phyloP scores from a whole-genome alignment of 805 yeast genomes.

The Barnettozyma sucrosica region DNA sequence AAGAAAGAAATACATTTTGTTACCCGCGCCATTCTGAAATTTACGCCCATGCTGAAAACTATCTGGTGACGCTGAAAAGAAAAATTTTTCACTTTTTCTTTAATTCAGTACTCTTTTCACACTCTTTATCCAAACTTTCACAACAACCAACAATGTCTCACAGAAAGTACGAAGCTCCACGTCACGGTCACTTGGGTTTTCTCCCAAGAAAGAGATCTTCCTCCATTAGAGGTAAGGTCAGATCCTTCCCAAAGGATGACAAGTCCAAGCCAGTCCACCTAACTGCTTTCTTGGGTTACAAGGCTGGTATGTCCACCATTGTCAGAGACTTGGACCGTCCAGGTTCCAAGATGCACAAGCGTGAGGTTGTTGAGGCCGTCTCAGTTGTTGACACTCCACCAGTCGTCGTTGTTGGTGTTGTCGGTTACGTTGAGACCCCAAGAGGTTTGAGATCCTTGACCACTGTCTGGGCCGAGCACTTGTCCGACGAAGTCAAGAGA shows the following conservation, averaged over 20 bases:
- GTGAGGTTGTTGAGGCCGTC: slow-evolving; percentile 99
- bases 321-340: slow-evolving; percentile 99
- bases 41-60: not conserved
- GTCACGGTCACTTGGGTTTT: slow-evolving; percentile 99
- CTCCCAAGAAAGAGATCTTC: slow-evolving; percentile 99
- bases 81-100: slow-evolving; percentile 17
- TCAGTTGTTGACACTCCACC: slow-evolving; percentile 99
- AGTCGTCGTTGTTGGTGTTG: slow-evolving; percentile 98
- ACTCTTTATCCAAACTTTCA: slow-evolving; percentile 22
- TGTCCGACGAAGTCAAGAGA: slow-evolving; percentile 98
- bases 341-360: slow-evolving; percentile 99
- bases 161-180: slow-evolving; percentile 99
- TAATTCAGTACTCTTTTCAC: slow-evolving; percentile 1
- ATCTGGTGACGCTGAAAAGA: slow-evolving; percentile 10
- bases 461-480: slow-evolving; percentile 99
- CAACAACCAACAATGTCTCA: slow-evolving; percentile 70
- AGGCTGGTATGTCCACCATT: slow-evolving; percentile 99
- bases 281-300: slow-evolving; percentile 99
- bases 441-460: slow-evolving; percentile 99
- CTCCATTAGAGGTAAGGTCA: slow-evolving; percentile 96
- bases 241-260: slow-evolving; percentile 99
- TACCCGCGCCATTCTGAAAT: not conserved
- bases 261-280: slow-evolving; percentile 96
- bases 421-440: slow-evolving; percentile 99
- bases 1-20: too few species aligned